phyloP scores from a whole-genome alignment of 768 basidiomycete genomes.

The Phanerochaete carnosa region DNA sequence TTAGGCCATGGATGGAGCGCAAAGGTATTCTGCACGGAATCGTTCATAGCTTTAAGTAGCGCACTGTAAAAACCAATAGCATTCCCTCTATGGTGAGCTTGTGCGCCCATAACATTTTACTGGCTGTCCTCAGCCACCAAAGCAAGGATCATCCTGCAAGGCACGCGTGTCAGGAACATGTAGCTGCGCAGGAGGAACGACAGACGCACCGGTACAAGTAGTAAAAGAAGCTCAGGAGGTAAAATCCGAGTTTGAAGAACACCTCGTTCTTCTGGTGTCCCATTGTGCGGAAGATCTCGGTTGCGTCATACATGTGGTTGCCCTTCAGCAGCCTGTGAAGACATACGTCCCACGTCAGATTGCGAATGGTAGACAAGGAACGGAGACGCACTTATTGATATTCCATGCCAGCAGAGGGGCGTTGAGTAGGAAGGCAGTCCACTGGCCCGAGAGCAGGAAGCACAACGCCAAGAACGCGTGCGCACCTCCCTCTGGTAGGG shows the following conservation, averaged over 20 bases:
- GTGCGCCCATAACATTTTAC: background rate
- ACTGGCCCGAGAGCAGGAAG: conserved; percentile 94
- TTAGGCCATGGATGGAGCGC: background rate
- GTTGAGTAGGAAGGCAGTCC: conserved; percentile 89
- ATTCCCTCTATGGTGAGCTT: background rate
- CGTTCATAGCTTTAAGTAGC: background rate
- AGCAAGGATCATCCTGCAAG: conserved; percentile 48
- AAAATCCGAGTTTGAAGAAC: conserved; percentile 93
- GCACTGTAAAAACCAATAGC: background rate
- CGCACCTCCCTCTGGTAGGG: conserved; percentile 91
- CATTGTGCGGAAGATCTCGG: conserved; percentile 96
- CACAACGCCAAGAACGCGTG: conserved; percentile 88
- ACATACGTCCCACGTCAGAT: background rate
- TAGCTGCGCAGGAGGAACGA: background rate
- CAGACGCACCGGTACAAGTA: conserved; percentile 78
- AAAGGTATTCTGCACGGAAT: too few species aligned
- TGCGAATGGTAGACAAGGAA: background rate
- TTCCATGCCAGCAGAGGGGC: conserved; percentile 86
- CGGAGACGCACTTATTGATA: conserved; percentile 79
- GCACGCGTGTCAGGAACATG: background rate
- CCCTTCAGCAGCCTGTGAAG: conserved; percentile 76
- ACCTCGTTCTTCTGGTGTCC: conserved; percentile 94
- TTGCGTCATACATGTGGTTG: conserved; percentile 98
- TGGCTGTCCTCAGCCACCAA: conserved; percentile 38
- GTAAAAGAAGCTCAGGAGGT: conserved; percentile 88